A percentile compares a stretch with the other conserved stretches of the same genome.
Evolutionary conservation across 495 filamentous ascomycete genomes (phyloP).

Genomic region (Penicillium goetzii): DNA sequence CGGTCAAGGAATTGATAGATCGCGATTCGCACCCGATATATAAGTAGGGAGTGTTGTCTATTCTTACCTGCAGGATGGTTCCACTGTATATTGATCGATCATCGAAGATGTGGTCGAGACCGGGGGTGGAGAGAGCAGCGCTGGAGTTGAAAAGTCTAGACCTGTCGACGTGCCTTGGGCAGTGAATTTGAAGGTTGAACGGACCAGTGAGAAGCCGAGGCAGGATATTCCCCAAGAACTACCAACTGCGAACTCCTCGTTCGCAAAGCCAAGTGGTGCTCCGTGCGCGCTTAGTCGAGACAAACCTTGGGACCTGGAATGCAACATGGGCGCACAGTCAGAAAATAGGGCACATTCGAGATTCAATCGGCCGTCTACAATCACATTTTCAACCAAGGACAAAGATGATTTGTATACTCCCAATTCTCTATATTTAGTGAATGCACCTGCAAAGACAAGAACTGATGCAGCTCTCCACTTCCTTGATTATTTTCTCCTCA

Average conservation of each 20-base stretch:
- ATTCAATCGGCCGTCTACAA: not conserved
- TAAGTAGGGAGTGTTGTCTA: not conserved
- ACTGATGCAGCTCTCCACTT: not conserved
- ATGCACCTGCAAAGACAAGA: not conserved
- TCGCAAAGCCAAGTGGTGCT: not conserved
- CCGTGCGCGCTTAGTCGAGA: not conserved
- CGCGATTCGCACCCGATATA: not conserved
- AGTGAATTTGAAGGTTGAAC: not conserved
- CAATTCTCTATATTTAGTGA: not conserved
- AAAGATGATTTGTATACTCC: too few relatives aligned
- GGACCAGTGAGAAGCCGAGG: conserved; percentile 3
- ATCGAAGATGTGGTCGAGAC: conserved; percentile 1
- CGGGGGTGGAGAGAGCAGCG: not conserved
- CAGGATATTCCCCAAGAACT: not conserved
- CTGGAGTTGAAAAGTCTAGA: not conserved
- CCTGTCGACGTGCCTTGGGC: not conserved
- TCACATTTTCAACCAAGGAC: not conserved
- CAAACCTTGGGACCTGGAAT: not conserved
- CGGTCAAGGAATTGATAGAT: not conserved
- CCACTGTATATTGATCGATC: not conserved
- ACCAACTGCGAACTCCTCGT: not conserved
- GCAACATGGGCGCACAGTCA: not conserved
- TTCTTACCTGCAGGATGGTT: not conserved
- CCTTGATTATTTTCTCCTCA: conserved; percentile 4
- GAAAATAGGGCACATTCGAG: not conserved